Conservation (phyloP, 2,329 filamentous ascomycete species). For the Alternaria sp. region DNA sequence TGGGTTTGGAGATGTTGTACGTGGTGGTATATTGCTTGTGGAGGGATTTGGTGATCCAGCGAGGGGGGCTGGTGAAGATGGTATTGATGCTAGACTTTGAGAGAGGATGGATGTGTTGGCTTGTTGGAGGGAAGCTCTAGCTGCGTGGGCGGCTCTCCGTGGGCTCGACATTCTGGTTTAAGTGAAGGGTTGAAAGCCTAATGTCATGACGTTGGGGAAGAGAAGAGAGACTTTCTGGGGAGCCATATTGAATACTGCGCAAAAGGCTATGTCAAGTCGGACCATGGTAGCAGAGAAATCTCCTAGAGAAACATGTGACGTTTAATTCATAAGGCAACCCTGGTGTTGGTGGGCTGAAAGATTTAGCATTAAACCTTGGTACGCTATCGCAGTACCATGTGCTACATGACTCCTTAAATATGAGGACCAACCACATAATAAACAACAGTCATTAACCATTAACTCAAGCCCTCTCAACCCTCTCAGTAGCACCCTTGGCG, state of each 20-base stretch:
- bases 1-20: neutral
- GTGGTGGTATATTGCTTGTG: neutral
- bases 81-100: neutral
- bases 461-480: slow-evolving; percentile 2
- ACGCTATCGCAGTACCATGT: neutral
- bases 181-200: neutral
- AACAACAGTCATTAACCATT: neutral
- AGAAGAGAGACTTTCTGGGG: neutral
- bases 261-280: neutral
- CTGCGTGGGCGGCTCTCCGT: neutral
- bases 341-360: neutral
- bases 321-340: neutral
- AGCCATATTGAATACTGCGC: neutral
- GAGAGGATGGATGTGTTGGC: neutral
- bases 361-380: neutral
- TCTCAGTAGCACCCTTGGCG: slow-evolving; percentile 27
- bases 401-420: neutral
- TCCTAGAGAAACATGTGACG: neutral
- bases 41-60: neutral
- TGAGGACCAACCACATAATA: neutral
- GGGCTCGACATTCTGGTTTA: neutral
- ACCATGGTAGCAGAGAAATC: neutral
- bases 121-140: neutral
- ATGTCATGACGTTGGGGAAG: too few relatives aligned
- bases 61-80: neutral